Conservation (phyloP, 495 filamentous ascomycete species). For the Tuber magnatum region DNA sequence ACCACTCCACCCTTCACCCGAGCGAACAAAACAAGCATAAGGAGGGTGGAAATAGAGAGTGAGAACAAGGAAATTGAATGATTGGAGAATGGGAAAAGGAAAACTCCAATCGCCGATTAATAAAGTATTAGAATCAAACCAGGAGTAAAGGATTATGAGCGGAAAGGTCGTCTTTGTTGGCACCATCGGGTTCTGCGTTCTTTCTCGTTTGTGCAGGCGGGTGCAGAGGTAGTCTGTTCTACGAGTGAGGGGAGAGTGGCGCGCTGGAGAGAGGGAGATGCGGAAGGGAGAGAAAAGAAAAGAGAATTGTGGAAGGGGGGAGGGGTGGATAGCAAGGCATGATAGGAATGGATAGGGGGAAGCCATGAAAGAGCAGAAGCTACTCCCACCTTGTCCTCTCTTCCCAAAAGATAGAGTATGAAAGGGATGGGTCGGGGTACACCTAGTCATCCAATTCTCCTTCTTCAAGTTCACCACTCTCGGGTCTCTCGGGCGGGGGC, state of each 20-base stretch:
- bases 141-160: not conserved
- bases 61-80: not conserved
- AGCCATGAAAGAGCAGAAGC: not conserved
- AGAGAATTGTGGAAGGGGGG: not conserved
- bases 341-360: not conserved
- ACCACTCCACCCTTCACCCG: not conserved
- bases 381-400: not conserved
- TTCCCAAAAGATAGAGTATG: not conserved
- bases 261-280: not conserved
- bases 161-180: not conserved
- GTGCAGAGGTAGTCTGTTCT: not conserved
- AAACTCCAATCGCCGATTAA: not conserved
- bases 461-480: slow-evolving; percentile 35
- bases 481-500: slow-evolving; percentile 25
- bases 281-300: not conserved
- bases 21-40: not conserved
- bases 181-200: not conserved
- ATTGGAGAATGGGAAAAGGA: not conserved
- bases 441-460: slow-evolving; percentile 38
- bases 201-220: not conserved
- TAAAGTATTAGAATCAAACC: not conserved
- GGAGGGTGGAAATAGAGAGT: not conserved
- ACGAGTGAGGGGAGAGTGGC: not conserved
- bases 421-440: not conserved
- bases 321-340: not conserved